Evolutionary conservation across 2,329 filamentous ascomycete genomes (phyloP).

Genomic region (Aspergillus proliferans): DNA sequence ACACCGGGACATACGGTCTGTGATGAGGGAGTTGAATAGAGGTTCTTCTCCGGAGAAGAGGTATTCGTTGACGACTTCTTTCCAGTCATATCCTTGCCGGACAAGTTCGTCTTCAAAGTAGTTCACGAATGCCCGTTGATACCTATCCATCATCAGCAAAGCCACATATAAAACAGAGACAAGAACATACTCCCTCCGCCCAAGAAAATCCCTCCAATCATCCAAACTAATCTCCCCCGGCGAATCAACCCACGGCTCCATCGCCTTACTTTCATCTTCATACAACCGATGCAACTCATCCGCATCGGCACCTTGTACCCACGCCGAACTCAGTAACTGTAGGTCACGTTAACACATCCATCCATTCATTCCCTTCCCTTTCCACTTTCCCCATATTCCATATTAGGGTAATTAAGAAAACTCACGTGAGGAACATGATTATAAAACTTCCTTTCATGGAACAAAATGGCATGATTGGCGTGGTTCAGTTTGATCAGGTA

Average conservation of each 20-base stretch:
- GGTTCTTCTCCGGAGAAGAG: slow-evolving; percentile 64
- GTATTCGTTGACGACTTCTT: slow-evolving; percentile 66
- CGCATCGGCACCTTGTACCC: slow-evolving; percentile 69
- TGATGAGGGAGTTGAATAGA: slow-evolving; percentile 71
- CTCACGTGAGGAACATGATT: slow-evolving; percentile 74
- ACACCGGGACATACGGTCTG: slow-evolving; percentile 57
- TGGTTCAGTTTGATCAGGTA: slow-evolving; percentile 90
- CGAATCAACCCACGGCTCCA: slow-evolving; percentile 77
- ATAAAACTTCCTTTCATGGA: slow-evolving; percentile 66
- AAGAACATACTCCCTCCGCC: slow-evolving; percentile 56
- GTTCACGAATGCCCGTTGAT: slow-evolving; percentile 86
- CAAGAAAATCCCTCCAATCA: slow-evolving; percentile 83
- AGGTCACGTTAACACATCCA: background rate
- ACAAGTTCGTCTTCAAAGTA: slow-evolving; percentile 93
- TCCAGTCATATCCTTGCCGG: slow-evolving; percentile 74
- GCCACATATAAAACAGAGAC: background rate
- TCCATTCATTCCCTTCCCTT: too few relatives aligned
- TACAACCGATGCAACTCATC: slow-evolving; percentile 74
- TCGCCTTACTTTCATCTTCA: slow-evolving; percentile 62
- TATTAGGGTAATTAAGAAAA: slow-evolving; percentile 1
- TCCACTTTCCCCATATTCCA: background rate
- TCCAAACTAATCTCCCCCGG: slow-evolving; percentile 74
- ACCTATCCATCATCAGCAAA: slow-evolving; percentile 39
- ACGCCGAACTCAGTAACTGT: slow-evolving; percentile 72
- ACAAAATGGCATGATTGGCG: slow-evolving; percentile 78